Conservation (phyloP, 2,329 filamentous ascomycete genomes). For the Ophiostoma himal-ulmi region DNA sequence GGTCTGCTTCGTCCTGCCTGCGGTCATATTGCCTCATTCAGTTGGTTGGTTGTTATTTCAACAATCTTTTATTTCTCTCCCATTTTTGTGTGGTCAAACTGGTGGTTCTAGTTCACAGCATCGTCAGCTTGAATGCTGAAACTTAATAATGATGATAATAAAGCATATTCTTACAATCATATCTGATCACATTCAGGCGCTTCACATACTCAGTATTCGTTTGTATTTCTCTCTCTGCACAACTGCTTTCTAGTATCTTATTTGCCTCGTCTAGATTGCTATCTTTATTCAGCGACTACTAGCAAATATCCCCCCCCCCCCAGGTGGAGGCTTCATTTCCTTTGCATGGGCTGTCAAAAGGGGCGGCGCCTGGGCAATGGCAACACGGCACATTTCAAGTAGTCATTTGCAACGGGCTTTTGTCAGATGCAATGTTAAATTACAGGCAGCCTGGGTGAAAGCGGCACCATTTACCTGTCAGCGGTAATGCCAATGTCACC, state of each 20-base stretch:
- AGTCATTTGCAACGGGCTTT: background rate
- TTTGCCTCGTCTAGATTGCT: no score
- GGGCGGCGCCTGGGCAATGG: constrained; percentile 5
- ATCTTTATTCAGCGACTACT: no score
- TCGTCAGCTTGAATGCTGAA: background rate
- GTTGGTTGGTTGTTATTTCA: background rate
- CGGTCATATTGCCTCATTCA: background rate
- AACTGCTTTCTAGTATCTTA: no score
- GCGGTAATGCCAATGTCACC: background rate
- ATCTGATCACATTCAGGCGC: background rate
- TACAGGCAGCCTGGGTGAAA: background rate
- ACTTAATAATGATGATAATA: background rate
- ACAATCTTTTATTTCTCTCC: background rate
- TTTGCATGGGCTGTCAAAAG: constrained; percentile 8
- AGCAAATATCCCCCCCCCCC: no score
- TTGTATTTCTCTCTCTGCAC: no score
- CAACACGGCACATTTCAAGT: background rate
- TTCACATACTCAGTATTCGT: no score
- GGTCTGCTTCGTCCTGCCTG: background rate
- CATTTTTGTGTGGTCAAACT: no score
- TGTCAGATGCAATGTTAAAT: background rate
- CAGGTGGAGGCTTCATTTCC: background rate
- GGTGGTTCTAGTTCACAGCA: background rate
- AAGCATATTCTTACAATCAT: background rate
- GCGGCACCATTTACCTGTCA: background rate